Base-by-base conservation (phyloP, 768 basidiomycete genomes). In the Mycena vitilis region DNA sequence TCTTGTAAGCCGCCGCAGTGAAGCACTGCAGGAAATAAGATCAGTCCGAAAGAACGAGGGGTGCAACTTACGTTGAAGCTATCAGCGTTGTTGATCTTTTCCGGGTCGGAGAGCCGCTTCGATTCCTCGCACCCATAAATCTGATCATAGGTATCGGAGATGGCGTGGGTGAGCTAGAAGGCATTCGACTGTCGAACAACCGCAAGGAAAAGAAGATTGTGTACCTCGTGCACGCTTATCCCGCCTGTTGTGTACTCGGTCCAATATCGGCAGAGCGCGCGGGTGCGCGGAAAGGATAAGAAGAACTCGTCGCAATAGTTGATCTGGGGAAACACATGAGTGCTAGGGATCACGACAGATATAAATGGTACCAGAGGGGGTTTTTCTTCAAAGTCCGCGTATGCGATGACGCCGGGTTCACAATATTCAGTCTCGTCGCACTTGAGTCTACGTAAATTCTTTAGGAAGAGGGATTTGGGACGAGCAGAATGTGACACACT, bases 331-430 rank as follows among this genome's bases (percentile, higher is more conserved):
- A 13, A 4, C 15, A 45, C 4, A 45, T 20, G 2, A 20, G 4
- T 45, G 44, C 20, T 20, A 45, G n/a, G n/a, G n/a, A n/a, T n/a
- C n/a, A 20, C 44, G 20, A 45, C 20, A 15, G 44, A 13, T 13
- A 45, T 45, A 20, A 20, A 20, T 45, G n/a, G n/a, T 45, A 8
- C 20, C 12, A 20, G 12, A 45, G 20, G 20, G 44, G n/a, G n/a
- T n/a, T n/a, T n/a, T n/a, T n/a, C n/a, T n/a, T n/a, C n/a, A n/a
- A 45, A 45, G 30, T 30, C 20, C 12, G 44, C 20, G 20, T 15
- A 45, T 45, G 84, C 81, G 79, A 83, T 82, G 68, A 83, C 70
- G 36, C 84, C 84, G 30, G 30, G 30, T 30, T 30, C 30, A 30
- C 5, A 2, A 30, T 25, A 78, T n/a, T 30, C 30, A 30, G 30